These are phyloP conservation scores for Neurospora sp. DNA, from an alignment of 495 filamentous ascomycete species.

Conservation along the genomic window DNA sequence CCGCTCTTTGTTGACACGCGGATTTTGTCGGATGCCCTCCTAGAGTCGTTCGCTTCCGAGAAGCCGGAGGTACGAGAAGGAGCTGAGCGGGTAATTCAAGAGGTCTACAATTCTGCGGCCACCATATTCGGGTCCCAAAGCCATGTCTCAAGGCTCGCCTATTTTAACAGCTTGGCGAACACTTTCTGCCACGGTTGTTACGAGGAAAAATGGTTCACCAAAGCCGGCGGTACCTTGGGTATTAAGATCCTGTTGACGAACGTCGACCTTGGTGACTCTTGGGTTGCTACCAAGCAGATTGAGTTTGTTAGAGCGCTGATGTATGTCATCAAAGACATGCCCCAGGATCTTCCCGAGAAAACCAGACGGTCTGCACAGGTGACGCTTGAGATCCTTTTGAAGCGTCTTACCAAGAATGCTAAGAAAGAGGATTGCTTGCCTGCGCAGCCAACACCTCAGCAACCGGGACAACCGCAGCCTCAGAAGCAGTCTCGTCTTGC, in stretches of 20 bases:
- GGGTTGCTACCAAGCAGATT: slow-evolving; percentile 68
- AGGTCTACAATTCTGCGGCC: slow-evolving; percentile 65
- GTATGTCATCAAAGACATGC: slow-evolving; percentile 97
- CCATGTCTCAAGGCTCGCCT: slow-evolving; percentile 60
- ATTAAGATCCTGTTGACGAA: slow-evolving; percentile 75
- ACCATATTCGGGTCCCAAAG: slow-evolving; percentile 67
- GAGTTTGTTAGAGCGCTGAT: slow-evolving; percentile 80
- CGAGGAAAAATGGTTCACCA: slow-evolving; percentile 96
- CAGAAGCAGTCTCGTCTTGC: slow-evolving; percentile 45
- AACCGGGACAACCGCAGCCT: slow-evolving; percentile 23
- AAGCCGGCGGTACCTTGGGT: slow-evolving; percentile 81
- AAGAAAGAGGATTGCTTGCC: slow-evolving; percentile 67
- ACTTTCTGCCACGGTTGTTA: slow-evolving; percentile 90
- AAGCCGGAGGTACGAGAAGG: slow-evolving; percentile 66
- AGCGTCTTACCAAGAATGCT: slow-evolving; percentile 59
- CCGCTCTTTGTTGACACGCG: slow-evolving; percentile 72
- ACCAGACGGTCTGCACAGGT: slow-evolving; percentile 72
- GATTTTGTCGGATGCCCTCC: slow-evolving; percentile 79
- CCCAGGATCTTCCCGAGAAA: slow-evolving; percentile 76
- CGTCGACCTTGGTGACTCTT: slow-evolving; percentile 70
- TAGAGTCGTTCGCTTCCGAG: slow-evolving; percentile 80
- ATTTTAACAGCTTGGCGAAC: slow-evolving; percentile 71
- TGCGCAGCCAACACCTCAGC: slow-evolving; percentile 25
- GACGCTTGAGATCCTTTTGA: slow-evolving; percentile 67
- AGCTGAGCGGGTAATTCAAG: slow-evolving; percentile 66